Conservation (phyloP, 257 asterid species). For the Nicotiana benthamiana region DNA sequence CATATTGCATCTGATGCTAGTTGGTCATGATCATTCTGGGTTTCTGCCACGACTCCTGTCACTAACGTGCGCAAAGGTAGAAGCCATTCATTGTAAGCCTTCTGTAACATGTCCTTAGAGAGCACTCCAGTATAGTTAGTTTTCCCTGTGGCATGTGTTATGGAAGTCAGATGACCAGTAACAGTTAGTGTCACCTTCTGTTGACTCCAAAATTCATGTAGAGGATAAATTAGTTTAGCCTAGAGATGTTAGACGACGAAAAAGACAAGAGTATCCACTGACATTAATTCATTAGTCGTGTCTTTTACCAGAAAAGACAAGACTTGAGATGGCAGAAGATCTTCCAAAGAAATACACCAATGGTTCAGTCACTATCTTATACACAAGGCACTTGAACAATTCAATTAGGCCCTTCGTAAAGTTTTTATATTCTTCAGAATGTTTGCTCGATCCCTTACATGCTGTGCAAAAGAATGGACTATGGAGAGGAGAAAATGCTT, state of each 20-base stretch:
- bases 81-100: conserved; percentile 63
- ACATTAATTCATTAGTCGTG: background rate
- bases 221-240: background rate
- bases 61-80: conserved; percentile 73
- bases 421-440: background rate
- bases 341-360: background rate
- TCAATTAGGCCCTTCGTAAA: background rate
- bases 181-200: background rate
- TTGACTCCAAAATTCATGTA: background rate
- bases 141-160: conserved; percentile 44
- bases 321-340: background rate
- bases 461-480: background rate
- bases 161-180: background rate
- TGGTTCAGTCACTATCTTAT: background rate
- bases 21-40: conserved; percentile 19
- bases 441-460: background rate
- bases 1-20: conserved; percentile 29
- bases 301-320: background rate
- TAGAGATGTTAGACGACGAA: background rate
- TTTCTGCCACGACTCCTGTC: conserved; percentile 33
- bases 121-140: conserved; percentile 56
- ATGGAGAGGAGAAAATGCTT: background rate
- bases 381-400: background rate
- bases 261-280: background rate
- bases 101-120: conserved; percentile 39